Conservation (phyloP, 257 asterid species). For the Solanum pennellii region DNA sequence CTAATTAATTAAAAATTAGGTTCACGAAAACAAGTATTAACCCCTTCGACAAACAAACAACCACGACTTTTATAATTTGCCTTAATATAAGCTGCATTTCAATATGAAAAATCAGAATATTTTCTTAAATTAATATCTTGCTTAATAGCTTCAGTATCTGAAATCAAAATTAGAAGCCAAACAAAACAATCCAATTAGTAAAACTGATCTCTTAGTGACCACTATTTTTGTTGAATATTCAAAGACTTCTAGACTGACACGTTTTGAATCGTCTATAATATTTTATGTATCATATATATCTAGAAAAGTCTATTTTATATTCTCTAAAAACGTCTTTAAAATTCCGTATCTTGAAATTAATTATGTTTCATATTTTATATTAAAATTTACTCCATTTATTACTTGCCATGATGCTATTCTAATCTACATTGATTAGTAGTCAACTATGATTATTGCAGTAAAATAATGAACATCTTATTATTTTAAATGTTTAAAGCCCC, state of each 20-base stretch:
- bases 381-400: no score
- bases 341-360: background rate
- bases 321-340: background rate
- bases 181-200: background rate
- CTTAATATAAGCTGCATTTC: background rate
- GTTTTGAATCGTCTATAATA: background rate
- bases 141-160: background rate
- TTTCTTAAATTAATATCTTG: background rate
- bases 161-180: background rate
- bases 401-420: background rate
- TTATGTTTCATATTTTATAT: background rate
- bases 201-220: background rate
- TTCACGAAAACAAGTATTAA: background rate
- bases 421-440: background rate
- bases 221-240: background rate
- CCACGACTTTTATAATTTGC: background rate
- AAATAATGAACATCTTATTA: background rate
- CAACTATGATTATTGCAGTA: background rate
- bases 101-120: background rate
- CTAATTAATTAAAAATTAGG: background rate
- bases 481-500: no score
- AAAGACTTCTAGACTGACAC: background rate
- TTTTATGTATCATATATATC: background rate
- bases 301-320: background rate
- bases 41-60: background rate